Base-by-base conservation (phyloP, 2,329 filamentous ascomycete species). In the Triangularia setosa region DNA sequence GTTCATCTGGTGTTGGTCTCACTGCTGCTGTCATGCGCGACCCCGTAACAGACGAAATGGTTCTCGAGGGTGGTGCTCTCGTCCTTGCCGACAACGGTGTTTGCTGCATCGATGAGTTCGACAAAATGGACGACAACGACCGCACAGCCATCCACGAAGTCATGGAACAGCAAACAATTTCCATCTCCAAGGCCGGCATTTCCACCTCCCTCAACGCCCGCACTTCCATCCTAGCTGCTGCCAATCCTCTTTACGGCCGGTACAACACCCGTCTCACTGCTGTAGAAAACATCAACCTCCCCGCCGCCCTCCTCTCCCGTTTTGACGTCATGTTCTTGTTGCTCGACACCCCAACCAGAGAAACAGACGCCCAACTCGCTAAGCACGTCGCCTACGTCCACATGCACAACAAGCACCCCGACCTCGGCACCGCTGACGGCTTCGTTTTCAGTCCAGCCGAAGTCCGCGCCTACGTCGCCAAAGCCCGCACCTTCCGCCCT, bases 221-320 rank as follows among this genome's bases (percentile, higher is more conserved):
- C 67, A 98, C 95, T 21, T 96, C 93, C 0, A 97, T 99, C 73
- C 86, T 99, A 16, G 94, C 95, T 18, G 95, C 95, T 21, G 95
- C 95, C 70, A 99, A 99, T 80, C 95, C 95, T 64, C 86, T 99
- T 52, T 99, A 99, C 74, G 95, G 95, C 68, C 92, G 95, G 67
- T 99, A 99, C 83, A 99, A 99, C 80, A 95, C 95, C 63, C 92
- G 93, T 68, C 90, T 99, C 72, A 97, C 94, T 0, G 95, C 95
- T 0, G 93, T 99, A 25, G 95, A 99, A 78, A 99, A 99, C 78
- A 99, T 99, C 79, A 99, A 99, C 78, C 88, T 99, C 48, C 95
- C 95, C n/a, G 95, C 95, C 18, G 95, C 95, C 21, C 87, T 99
- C 21, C 86, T 99, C 62, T 97, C 94, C 65, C 92, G 95, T 86